Conservation (phyloP, 352 stramenopile species). For the Globisporangium perplexum region DNA sequence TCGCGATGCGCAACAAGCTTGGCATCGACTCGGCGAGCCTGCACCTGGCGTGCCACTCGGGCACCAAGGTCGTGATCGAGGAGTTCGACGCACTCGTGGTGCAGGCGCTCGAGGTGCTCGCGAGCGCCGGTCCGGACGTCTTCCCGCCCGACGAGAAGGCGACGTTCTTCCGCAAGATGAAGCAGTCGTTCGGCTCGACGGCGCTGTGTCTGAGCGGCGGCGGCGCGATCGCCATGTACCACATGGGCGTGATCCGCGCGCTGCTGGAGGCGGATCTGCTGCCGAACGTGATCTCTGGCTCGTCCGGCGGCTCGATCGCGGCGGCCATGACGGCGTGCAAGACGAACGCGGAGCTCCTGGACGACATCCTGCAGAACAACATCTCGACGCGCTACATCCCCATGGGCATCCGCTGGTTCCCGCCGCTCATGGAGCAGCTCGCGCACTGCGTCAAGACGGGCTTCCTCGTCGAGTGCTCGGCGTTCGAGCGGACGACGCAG, state of each 20-base stretch:
- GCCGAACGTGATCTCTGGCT: slow-evolving; percentile 92
- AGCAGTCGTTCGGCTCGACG: slow-evolving; percentile 85
- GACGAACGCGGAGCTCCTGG: slow-evolving; percentile 74
- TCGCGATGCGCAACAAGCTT: slow-evolving; percentile 60
- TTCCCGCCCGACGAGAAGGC: slow-evolving; percentile 42
- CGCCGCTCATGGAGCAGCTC: slow-evolving; percentile 78
- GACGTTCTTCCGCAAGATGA: slow-evolving; percentile 48
- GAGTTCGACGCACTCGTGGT: slow-evolving; percentile 44
- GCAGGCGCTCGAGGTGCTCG: slow-evolving; percentile 36
- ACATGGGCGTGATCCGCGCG: slow-evolving; percentile 90
- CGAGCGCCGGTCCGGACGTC: slow-evolving; percentile 15
- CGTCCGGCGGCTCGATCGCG: slow-evolving; percentile 88
- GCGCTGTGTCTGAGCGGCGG: slow-evolving; percentile 91
- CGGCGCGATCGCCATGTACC: slow-evolving; percentile 92
- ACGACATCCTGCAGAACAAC: slow-evolving; percentile 39
- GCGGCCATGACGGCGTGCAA: slow-evolving; percentile 85
- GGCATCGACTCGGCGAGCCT: slow-evolving; percentile 49
- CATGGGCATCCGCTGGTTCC: slow-evolving; percentile 70
- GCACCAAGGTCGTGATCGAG: slow-evolving; percentile 57
- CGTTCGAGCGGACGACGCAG: slow-evolving; percentile 81
- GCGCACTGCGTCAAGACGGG: slow-evolving; percentile 84
- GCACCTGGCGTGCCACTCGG: slow-evolving; percentile 48
- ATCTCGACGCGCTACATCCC: slow-evolving; percentile 55
- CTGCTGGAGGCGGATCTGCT: slow-evolving; percentile 83
- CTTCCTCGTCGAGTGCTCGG: slow-evolving; percentile 83